Evolutionary conservation across 1,284 basidiomycete species (phyloP).

Genomic region (Malassezia sympodialis): DNA sequence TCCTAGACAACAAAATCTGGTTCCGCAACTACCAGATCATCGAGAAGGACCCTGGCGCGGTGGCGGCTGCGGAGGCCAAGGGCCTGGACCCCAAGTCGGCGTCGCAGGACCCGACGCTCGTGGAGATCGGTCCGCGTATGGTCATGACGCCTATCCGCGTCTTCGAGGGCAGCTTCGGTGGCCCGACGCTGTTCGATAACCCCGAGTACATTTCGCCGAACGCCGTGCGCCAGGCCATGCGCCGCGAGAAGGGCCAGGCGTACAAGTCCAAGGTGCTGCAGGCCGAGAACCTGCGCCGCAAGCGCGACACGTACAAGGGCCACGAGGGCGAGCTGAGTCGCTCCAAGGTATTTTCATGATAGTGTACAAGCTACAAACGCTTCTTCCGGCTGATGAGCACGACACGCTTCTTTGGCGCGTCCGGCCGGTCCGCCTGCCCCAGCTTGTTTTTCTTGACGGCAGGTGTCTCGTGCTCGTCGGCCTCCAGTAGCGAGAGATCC

Average conservation of each 20-base stretch:
- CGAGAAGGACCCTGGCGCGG: slow-evolving; percentile 54
- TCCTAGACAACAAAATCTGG: slow-evolving; percentile 95
- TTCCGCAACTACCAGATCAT: slow-evolving; percentile 89
- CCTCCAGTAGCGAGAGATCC: slow-evolving; percentile 10
- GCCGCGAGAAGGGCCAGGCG: slow-evolving; percentile 65
- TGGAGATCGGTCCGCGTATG: slow-evolving; percentile 80
- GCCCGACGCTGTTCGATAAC: slow-evolving; percentile 91
- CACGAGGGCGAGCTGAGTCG: slow-evolving; percentile 73
- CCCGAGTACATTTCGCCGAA: slow-evolving; percentile 87
- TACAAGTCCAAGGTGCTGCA: slow-evolving; percentile 71
- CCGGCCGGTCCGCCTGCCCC: slow-evolving; percentile 3
- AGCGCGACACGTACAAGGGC: slow-evolving; percentile 60
- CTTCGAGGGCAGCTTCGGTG: slow-evolving; percentile 74
- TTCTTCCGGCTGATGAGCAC: slow-evolving; percentile 18
- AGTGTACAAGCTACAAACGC: slow-evolving; percentile 1
- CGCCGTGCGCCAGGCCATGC: slow-evolving; percentile 63
- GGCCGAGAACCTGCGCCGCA: slow-evolving; percentile 59
- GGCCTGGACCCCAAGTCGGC: slow-evolving; percentile 52
- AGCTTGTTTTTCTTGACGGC: slow-evolving; percentile 2
- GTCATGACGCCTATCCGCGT: slow-evolving; percentile 95
- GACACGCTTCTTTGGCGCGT: slow-evolving; percentile 16
- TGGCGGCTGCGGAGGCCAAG: slow-evolving; percentile 39
- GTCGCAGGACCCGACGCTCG: slow-evolving; percentile 35
- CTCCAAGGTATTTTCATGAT: slow-evolving; percentile 72
- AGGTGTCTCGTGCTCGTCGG: slow-evolving; percentile 13